phyloP scores from a whole-genome alignment of 495 filamentous ascomycete genomes.

The Massariosphaeria phaeospora region DNA sequence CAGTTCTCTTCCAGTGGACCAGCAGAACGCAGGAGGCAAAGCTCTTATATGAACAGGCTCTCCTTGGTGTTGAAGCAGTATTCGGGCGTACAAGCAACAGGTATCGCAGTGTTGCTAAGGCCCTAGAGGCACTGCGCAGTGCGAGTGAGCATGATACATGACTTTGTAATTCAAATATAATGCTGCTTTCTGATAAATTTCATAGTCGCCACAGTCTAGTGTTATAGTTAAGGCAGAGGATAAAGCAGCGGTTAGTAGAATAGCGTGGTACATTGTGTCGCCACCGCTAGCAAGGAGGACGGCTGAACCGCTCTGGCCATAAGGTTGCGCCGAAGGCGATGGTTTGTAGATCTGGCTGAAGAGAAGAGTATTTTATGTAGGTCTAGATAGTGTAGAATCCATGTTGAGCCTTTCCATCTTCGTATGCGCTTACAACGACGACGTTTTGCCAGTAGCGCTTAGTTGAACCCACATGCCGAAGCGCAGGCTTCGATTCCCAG shows the following conservation, averaged over 20 bases:
- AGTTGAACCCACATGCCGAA: background rate
- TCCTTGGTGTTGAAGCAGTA: conserved; percentile 12
- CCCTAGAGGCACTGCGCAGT: conserved; percentile 12
- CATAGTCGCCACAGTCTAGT: conserved; percentile 8
- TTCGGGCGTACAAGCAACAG: conserved; percentile 16
- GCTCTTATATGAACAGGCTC: conserved; percentile 12
- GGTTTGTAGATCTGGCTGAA: conserved; percentile 3
- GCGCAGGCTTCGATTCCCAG: conserved; percentile 3
- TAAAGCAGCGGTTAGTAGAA: background rate
- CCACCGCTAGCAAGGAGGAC: too few relatives aligned
- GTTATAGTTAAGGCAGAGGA: conserved; percentile 10
- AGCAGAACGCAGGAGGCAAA: conserved; percentile 9
- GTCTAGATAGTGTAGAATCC: conserved; percentile 3
- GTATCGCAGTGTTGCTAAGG: conserved; percentile 10
- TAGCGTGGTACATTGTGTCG: too few relatives aligned
- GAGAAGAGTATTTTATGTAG: conserved; percentile 12
- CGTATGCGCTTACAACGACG: background rate
- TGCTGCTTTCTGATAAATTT: conserved; percentile 9
- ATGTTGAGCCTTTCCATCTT: background rate
- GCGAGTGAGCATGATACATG: conserved; percentile 4
- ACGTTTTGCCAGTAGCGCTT: conserved; percentile 2
- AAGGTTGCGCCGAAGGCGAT: conserved; percentile 6
- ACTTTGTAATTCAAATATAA: conserved; percentile 11
- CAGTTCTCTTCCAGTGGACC: conserved; percentile 12
- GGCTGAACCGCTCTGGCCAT: background rate